phyloP scores from a whole-genome alignment of 2,329 filamentous ascomycete species.

The Cladosporium halotolerans region DNA sequence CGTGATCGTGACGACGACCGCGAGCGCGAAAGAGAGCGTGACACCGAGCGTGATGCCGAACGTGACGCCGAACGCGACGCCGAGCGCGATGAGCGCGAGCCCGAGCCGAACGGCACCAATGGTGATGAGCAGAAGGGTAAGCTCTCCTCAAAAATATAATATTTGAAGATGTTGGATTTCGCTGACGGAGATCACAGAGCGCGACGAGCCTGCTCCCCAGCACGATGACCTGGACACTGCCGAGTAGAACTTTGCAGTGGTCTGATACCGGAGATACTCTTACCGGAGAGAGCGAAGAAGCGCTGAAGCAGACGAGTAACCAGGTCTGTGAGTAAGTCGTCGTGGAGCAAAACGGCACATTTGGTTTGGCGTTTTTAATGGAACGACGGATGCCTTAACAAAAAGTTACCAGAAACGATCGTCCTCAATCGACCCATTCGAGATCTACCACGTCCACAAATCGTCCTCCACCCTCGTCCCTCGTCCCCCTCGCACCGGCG shows the following conservation, averaged over 20 bases:
- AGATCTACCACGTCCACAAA: neutral
- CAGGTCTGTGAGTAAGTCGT: constrained; percentile 8
- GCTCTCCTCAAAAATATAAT: constrained; percentile 10
- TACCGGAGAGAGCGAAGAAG: neutral
- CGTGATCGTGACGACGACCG: constrained; percentile 36
- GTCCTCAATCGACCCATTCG: constrained; percentile 9
- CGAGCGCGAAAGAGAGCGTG: constrained; percentile 52
- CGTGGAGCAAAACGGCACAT: constrained; percentile 1
- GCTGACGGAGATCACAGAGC: constrained; percentile 32
- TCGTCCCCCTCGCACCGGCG: neutral
- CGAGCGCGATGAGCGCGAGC: constrained; percentile 31
- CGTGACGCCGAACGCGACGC: constrained; percentile 61
- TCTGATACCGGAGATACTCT: neutral
- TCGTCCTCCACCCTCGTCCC: constrained; percentile 5
- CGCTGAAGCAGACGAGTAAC: neutral
- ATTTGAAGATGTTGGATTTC: constrained; percentile 15
- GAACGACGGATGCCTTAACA: constrained; percentile 11
- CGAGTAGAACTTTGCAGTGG: constrained; percentile 48
- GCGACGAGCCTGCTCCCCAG: constrained; percentile 67
- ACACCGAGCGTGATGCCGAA: constrained; percentile 30
- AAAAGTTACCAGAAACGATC: constrained; percentile 12
- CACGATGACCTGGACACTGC: constrained; percentile 96
- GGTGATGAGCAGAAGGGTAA: constrained; percentile 87
- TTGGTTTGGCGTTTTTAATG: constrained; percentile 10
- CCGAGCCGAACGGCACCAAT: constrained; percentile 42